phyloP scores from a whole-genome alignment of 23 red algal species.

The Gracilaria domingensis region DNA sequence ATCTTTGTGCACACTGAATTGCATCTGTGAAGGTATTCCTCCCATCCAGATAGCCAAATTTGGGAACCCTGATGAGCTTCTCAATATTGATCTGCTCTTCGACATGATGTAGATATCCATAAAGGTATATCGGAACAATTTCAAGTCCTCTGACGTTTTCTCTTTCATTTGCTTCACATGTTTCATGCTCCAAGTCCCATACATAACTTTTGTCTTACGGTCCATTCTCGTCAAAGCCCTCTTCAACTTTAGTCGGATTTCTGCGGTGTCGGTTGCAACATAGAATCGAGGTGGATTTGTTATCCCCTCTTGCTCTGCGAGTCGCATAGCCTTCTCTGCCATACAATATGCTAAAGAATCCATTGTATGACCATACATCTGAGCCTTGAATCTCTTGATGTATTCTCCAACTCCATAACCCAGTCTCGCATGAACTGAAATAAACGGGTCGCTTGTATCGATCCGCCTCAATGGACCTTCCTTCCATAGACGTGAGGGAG shows the following conservation, averaged over 20 bases:
- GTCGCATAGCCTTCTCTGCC: neutral
- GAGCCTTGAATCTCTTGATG: constrained; percentile 32
- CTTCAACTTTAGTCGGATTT: constrained; percentile 21
- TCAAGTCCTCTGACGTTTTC: neutral
- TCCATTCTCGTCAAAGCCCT: constrained; percentile 10
- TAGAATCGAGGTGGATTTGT: constrained; percentile 17
- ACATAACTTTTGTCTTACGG: constrained; percentile 2
- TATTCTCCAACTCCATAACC: constrained; percentile 46
- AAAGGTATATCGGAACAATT: constrained; percentile 34
- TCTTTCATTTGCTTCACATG: constrained; percentile 39
- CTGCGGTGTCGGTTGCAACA: constrained; percentile 38
- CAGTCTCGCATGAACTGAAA: constrained; percentile 51
- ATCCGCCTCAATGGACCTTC: constrained; percentile 5
- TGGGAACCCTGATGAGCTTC: constrained; percentile 38
- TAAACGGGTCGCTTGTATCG: constrained; percentile 1
- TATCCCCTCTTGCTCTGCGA: neutral
- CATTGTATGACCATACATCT: constrained; percentile 21
- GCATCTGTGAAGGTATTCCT: constrained; percentile 10
- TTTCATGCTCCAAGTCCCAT: constrained; percentile 22
- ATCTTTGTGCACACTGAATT: neutral
- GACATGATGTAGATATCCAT: constrained; percentile 54
- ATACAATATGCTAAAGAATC: constrained; percentile 16
- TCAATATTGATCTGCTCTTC: constrained; percentile 31
- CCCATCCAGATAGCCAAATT: constrained; percentile 63
- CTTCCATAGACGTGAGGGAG: constrained; percentile 25